Base-by-base conservation (phyloP, 1,284 basidiomycete species). In the Termitomyces sp. region DNA sequence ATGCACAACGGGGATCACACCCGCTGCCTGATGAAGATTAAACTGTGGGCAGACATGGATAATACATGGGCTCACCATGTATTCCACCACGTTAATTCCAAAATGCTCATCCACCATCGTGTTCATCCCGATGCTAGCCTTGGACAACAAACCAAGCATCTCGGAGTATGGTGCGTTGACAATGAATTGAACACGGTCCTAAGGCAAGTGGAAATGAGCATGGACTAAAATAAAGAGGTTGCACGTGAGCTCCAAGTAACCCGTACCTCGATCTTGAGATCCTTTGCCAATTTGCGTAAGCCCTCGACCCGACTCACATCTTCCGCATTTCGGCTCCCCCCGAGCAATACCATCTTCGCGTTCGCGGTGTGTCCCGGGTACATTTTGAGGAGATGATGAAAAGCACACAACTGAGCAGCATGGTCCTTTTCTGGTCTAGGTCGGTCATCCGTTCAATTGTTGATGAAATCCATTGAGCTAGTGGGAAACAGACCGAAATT, bases 61-160 rank as follows among this genome's bases (percentile, higher is more conserved):
- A 28, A 26, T 5, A 17, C 9, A 45, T 21, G 4, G 15, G 44
- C 82, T 55, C 52, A 90, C 94, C 95, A 98, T 96, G 64, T 92
- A 96, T 69, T 99, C 96, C 7, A 99, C 96, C 17, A 99, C 82
- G 64, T 95, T 97, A 68, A 99, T 99, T 1, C 97, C 97, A 63
- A 99, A 99, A 68, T 99, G 96, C 70, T 99, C 97, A 67, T 99
- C 95, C 1, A 95, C 83, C 96, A 99, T 99, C 3, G 96, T 98
- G 66, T 92, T 96, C 24, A 98, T 68, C 0, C 97, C 96, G 4
- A 98, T 79, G 56, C 86, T 90, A 0, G 94, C 86, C 13, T 72
- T 71, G 0, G 84, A 80, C 1, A 99, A 77, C 73, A 84, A 84
- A 1, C 70, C 59, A 1, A 95, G 77, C 58, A 98, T 80, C 8